These are phyloP conservation scores for Cylindricascospora bacillispora DNA, from an alignment of 1,139 yeast species.

Conservation along the genomic window DNA sequence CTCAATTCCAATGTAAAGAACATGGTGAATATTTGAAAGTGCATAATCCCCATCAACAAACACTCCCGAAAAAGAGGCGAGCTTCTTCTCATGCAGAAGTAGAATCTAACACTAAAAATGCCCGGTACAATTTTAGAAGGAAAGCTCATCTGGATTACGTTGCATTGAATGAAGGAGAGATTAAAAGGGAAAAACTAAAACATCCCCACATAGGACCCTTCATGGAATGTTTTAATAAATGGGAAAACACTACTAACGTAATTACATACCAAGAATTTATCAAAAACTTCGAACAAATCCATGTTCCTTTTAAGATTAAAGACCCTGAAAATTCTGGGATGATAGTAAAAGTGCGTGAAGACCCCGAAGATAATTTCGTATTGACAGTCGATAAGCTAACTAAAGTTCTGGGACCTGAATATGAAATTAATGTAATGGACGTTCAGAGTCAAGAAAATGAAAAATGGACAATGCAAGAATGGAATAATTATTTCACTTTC, in stretches of 20 bases:
- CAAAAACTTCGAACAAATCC: conserved; percentile 25
- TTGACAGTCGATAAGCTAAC: conserved; percentile 36
- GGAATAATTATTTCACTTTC: conserved; percentile 62
- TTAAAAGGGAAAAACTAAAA: conserved; percentile 40
- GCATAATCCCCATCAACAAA: too few species aligned
- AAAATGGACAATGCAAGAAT: conserved; percentile 58
- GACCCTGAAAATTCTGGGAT: conserved; percentile 26
- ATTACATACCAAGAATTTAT: conserved; percentile 29
- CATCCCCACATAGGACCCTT: conserved; percentile 48
- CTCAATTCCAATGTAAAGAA: too few species aligned
- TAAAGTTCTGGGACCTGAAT: conserved; percentile 48
- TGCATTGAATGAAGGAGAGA: conserved; percentile 67
- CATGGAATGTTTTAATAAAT: conserved; percentile 12
- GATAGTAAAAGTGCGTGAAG: conserved; percentile 32
- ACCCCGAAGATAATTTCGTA: conserved; percentile 7
- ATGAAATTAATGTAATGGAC: conserved; percentile 75
- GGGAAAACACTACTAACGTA: conserved; percentile 12
- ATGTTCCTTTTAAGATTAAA: conserved; percentile 31
- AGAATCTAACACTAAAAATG: too few species aligned
- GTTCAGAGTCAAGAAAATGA: conserved; percentile 62
- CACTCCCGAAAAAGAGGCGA: too few species aligned
- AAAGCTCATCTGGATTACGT: conserved; percentile 54
- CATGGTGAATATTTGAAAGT: too few species aligned
- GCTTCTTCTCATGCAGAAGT: too few species aligned
- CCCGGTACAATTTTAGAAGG: conserved; percentile 18